Base-by-base conservation (phyloP, 345 rosid species). In the Alliaria petiolata region DNA sequence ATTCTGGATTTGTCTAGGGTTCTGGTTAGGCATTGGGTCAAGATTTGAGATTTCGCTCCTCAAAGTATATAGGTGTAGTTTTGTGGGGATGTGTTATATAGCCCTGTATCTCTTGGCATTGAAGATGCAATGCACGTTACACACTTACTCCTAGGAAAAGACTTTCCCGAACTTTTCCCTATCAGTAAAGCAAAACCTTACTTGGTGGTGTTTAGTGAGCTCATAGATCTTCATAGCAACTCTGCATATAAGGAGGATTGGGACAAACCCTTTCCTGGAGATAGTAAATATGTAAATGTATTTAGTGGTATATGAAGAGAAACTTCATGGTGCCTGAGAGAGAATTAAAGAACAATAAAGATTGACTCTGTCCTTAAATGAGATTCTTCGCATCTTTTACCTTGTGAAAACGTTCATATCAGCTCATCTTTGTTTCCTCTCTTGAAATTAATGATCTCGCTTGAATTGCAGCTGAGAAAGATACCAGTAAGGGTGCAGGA, bases 401-500 rank as follows among this genome's bases (percentile, higher is more conserved):
- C 36, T 62, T 25, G 64, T 54, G 39, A 44, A 56, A 65, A 43
- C 2, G 9, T 38, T 17, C 1, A 17, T 38, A 20, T 17, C 59
- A 36, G 26, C 66, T 68, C 15, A 51, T 62, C 31, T 45, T 53
- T 53, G 26, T 44, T 10, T 43, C 17, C 36, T 59, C 56, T 19
- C 20, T n/a, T 17, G 17, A 28, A 57, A 59, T 36, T 10, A 15
- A 50, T 15, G 12, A 22, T 51, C 54, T 15, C 1, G 19, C 30
- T 54, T 30, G 36, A 20, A 2, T 35, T 83, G 83, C 86, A 93
- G 97, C 96, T 84, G 81, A 81, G 55, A 89, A 85, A 73, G 98
- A 91, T 81, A 82, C 85, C 71, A 74, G 72, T 44, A 90, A 76
- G 84, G 89, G 92, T 62, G 57, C 84, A 44, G 95, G 97, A 40